Evolutionary conservation across 306 rosid species (phyloP).

Genomic region (Casuarina cunninghamiana): DNA sequence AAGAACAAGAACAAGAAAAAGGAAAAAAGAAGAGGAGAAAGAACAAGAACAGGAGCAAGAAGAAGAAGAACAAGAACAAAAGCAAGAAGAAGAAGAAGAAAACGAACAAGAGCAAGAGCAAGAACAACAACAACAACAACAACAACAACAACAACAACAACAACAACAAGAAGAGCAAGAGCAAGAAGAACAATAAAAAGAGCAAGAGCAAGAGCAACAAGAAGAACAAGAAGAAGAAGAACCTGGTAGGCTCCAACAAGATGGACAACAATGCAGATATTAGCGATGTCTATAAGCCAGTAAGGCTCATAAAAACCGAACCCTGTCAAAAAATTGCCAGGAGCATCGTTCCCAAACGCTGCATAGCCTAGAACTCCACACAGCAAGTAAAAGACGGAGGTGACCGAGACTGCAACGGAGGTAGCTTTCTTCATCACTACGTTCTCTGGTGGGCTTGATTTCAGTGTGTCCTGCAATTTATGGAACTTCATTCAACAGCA

Average conservation of each 20-base stretch:
- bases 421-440: slow-evolving; percentile 44
- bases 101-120: no score
- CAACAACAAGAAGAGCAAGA: neutral
- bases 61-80: no score
- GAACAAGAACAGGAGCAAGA: no score
- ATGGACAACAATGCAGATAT: slow-evolving; percentile 44
- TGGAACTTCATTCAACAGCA: neutral
- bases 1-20: no score
- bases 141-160: no score
- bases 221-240: neutral
- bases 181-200: no score
- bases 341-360: slow-evolving; percentile 53
- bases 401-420: slow-evolving; percentile 2
- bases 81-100: no score
- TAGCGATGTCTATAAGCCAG: slow-evolving; percentile 49
- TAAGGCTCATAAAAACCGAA: slow-evolving; percentile 61
- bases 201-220: no score
- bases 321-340: slow-evolving; percentile 60
- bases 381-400: slow-evolving; percentile 32
- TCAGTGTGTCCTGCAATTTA: slow-evolving; percentile 40
- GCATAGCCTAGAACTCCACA: slow-evolving; percentile 45
- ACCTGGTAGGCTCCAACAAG: slow-evolving; percentile 51
- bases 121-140: no score
- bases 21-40: no score
- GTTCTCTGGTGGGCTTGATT: slow-evolving; percentile 51